Evolutionary conservation across 495 filamentous ascomycete species (phyloP).

Genomic region (Lentithecium fluviatile): DNA sequence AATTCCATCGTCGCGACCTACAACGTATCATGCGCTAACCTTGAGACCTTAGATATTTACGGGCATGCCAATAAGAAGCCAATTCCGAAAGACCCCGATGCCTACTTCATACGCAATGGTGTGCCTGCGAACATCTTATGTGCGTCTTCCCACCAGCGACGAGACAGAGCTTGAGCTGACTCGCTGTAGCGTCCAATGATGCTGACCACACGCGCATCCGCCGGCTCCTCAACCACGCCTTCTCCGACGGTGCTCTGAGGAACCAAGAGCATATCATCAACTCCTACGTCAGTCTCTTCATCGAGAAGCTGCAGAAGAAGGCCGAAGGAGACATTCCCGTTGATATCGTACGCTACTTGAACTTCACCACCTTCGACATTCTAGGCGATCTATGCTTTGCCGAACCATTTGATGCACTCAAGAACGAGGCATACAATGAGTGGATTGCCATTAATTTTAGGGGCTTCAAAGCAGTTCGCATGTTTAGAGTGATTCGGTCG

Average conservation of each 20-base stretch:
- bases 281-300: constrained; percentile 12
- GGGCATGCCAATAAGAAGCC: not conserved
- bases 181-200: constrained; percentile 2
- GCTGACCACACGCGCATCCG: constrained; percentile 19
- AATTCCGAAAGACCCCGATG: constrained; percentile 2
- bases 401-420: constrained; percentile 34
- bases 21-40: too few species aligned
- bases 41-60: constrained; percentile 2
- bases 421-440: constrained; percentile 5
- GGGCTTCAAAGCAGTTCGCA: not conserved
- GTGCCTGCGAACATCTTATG: not conserved
- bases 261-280: constrained; percentile 30
- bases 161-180: not conserved
- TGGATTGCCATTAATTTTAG: constrained; percentile 13
- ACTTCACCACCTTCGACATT: constrained; percentile 38
- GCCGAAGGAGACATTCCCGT: constrained; percentile 13
- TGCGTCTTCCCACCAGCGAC: not conserved
- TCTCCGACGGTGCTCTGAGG: constrained; percentile 31
- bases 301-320: constrained; percentile 36
- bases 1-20: too few species aligned
- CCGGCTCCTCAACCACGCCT: constrained; percentile 23
- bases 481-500: not conserved
- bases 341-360: constrained; percentile 29
- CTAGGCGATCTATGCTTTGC: constrained; percentile 39
- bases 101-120: not conserved